phyloP scores from a whole-genome alignment of 2,329 filamentous ascomycete species.

The Curvularia eragrostidis region DNA sequence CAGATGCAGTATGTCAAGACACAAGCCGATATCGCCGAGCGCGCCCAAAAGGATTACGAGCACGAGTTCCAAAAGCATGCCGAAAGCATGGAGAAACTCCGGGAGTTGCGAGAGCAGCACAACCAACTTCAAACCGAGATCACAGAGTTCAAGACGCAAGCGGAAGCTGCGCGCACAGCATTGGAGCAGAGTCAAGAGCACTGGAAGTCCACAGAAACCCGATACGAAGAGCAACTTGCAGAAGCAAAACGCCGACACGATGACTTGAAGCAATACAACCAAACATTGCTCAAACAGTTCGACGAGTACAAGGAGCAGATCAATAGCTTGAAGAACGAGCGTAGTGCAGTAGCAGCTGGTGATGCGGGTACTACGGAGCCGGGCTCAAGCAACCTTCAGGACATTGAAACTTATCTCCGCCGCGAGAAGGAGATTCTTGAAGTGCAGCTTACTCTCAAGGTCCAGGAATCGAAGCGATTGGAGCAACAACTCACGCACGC shows the following conservation, averaged over 20 bases:
- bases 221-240: slow-evolving; percentile 81
- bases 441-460: slow-evolving; percentile 90
- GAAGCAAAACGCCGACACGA: slow-evolving; percentile 82
- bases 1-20: slow-evolving; percentile 91
- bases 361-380: slow-evolving; percentile 62
- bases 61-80: slow-evolving; percentile 93
- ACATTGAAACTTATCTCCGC: slow-evolving; percentile 88
- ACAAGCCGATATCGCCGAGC: slow-evolving; percentile 90
- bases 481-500: slow-evolving; percentile 90
- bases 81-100: slow-evolving; percentile 86
- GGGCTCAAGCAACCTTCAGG: slow-evolving; percentile 78
- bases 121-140: slow-evolving; percentile 83
- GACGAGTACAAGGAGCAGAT: slow-evolving; percentile 85
- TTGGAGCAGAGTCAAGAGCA: slow-evolving; percentile 82
- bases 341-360: slow-evolving; percentile 57
- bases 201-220: slow-evolving; percentile 82
- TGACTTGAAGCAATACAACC: slow-evolving; percentile 87
- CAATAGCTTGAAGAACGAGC: slow-evolving; percentile 76
- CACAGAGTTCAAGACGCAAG: slow-evolving; percentile 76
- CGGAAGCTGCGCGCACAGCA: slow-evolving; percentile 81
- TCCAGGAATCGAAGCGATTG: slow-evolving; percentile 84
- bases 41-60: slow-evolving; percentile 95
- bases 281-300: slow-evolving; percentile 85
- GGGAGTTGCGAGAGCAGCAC: slow-evolving; percentile 77
- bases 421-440: slow-evolving; percentile 98